Conservation (phyloP, 179 eudicot species). For the Heliamphora pulchella region DNA sequence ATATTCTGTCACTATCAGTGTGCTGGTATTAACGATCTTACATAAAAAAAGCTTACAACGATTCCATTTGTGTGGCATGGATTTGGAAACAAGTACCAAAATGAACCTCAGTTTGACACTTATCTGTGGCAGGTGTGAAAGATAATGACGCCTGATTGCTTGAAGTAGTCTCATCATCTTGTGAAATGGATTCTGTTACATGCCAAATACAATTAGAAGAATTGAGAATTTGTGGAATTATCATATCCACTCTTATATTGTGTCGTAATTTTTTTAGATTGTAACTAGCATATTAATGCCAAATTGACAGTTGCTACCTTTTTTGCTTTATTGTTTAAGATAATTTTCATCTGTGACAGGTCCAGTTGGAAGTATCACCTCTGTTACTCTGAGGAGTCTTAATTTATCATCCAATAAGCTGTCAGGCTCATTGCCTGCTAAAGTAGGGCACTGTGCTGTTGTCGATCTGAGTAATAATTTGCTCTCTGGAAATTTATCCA, state of each 20-base stretch:
- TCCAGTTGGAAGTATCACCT: conserved; percentile 42
- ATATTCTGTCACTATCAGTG: background rate
- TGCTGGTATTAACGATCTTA: background rate
- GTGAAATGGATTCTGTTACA: background rate
- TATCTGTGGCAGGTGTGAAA: background rate
- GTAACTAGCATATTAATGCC: no score
- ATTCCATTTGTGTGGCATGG: background rate
- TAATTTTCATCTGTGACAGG: conserved; percentile 29
- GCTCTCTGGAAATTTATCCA: conserved; percentile 43
- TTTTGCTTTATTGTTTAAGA: conserved; percentile 7
- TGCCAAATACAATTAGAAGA: background rate
- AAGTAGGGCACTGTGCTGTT: conserved; percentile 42
- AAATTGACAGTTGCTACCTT: background rate
- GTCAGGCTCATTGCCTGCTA: conserved; percentile 49
- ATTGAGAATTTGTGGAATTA: background rate
- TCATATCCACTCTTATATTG: background rate
- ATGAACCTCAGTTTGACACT: background rate
- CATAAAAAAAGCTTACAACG: background rate
- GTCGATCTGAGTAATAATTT: conserved; percentile 53
- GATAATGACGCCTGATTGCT: background rate
- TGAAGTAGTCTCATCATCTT: background rate
- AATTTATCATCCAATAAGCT: conserved; percentile 57
- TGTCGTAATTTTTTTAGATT: background rate
- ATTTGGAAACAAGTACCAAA: background rate
- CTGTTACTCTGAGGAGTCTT: conserved; percentile 35